These are phyloP conservation scores for Theobroma grandiflorum DNA, from an alignment of 441 rosid species.

Conservation along the genomic window DNA sequence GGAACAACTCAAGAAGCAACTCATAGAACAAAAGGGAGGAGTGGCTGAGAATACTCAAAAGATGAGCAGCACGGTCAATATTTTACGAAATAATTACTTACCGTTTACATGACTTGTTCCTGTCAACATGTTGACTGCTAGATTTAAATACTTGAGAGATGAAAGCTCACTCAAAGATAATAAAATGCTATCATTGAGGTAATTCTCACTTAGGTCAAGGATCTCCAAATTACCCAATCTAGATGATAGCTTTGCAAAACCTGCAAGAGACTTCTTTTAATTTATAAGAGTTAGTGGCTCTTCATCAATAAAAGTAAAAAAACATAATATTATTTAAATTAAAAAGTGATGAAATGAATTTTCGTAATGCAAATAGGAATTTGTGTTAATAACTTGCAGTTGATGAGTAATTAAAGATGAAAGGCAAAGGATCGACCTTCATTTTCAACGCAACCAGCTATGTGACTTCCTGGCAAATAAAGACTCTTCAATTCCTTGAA, in stretches of 20 bases:
- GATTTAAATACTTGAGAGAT: slow-evolving; percentile 15
- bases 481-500: slow-evolving; percentile 13
- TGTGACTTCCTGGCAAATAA: not conserved
- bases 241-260: not conserved
- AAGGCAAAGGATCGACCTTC: slow-evolving; percentile 8
- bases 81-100: not conserved
- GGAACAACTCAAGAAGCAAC: too few relatives aligned
- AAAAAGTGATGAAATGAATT: not conserved
- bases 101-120: slow-evolving; percentile 6
- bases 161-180: slow-evolving; percentile 28
- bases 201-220: not conserved
- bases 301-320: not conserved
- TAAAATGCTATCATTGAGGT: slow-evolving; percentile 9
- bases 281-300: not conserved
- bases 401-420: not conserved
- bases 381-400: not conserved
- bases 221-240: not conserved
- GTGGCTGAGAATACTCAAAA: too few relatives aligned
- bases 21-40: too few relatives aligned
- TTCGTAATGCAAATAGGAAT: not conserved
- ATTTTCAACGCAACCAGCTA: slow-evolving; percentile 15
- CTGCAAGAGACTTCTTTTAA: not conserved
- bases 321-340: too few relatives aligned
- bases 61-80: too few relatives aligned
- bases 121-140: not conserved